phyloP scores from a whole-genome alignment of 371 early-diverging fungal genomes.

The Amoeboaphelidium protococcarum region DNA sequence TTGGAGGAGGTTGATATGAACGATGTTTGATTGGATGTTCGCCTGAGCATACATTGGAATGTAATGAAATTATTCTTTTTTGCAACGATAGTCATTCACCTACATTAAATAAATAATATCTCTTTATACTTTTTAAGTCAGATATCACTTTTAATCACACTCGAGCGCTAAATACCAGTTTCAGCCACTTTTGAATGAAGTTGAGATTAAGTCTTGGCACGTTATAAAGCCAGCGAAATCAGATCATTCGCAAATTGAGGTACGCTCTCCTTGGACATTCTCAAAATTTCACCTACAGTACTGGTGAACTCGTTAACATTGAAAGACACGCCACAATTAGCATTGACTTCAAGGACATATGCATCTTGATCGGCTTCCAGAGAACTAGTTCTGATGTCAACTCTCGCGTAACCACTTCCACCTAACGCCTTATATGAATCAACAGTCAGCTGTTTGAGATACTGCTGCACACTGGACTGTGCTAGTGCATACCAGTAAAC shows the following conservation, averaged over 20 bases:
- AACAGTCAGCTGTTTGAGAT: slow-evolving; percentile 7
- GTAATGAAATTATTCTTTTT: no score
- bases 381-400: slow-evolving; percentile 16
- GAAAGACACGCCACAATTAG: slow-evolving; percentile 21
- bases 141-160: no score
- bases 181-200: no score
- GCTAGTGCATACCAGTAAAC: slow-evolving; percentile 16
- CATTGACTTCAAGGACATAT: slow-evolving; percentile 20
- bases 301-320: slow-evolving; percentile 7
- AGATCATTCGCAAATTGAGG: slow-evolving; percentile 11
- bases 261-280: slow-evolving; percentile 8
- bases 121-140: no score
- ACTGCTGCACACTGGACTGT: slow-evolving; percentile 11
- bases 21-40: neutral
- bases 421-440: slow-evolving; percentile 8
- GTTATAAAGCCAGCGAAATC: no score
- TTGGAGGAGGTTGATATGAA: neutral
- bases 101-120: no score
- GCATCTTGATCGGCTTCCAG: slow-evolving; percentile 11
- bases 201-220: no score
- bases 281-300: slow-evolving; percentile 15
- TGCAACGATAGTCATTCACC: no score
- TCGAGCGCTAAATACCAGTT: no score
- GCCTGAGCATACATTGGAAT: no score
- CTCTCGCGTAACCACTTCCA: slow-evolving; percentile 19